Conservation (phyloP, 2,329 filamentous ascomycete genomes). For the Aureobasidium melanogenum region DNA sequence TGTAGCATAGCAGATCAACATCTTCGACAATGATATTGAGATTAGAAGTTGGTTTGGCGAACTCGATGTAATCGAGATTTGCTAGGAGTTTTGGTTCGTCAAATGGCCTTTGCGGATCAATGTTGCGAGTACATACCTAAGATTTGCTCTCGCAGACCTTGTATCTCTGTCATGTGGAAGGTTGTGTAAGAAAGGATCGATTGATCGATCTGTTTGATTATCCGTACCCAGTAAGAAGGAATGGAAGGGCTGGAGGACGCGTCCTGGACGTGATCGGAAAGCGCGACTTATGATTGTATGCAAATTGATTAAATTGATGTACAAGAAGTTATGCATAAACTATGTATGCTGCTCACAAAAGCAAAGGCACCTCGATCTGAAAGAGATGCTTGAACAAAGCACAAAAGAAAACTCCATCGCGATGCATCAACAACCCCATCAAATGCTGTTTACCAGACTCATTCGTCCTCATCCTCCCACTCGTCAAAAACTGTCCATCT, state of each 20-base stretch:
- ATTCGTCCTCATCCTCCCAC: slow-evolving; percentile 1
- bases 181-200: no score
- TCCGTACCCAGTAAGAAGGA: no score
- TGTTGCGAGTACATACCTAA: background rate
- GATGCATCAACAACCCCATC: background rate
- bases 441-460: background rate
- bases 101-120: no score
- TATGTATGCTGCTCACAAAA: background rate
- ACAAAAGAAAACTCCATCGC: background rate
- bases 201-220: background rate
- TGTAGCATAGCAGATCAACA: no score
- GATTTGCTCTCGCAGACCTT: background rate
- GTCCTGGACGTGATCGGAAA: background rate
- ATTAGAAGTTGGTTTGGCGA: background rate
- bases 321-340: background rate
- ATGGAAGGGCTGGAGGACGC: background rate
- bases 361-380: background rate
- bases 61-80: background rate
- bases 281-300: background rate
- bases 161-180: background rate
- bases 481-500: background rate
- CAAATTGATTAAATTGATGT: background rate
- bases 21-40: background rate
- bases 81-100: background rate
- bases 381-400: background rate